Percentiles rank a stretch among this genome's conserved stretches.
Conservation (phyloP, 352 stramenopile species). For the Globisporangium emineosum region DNA sequence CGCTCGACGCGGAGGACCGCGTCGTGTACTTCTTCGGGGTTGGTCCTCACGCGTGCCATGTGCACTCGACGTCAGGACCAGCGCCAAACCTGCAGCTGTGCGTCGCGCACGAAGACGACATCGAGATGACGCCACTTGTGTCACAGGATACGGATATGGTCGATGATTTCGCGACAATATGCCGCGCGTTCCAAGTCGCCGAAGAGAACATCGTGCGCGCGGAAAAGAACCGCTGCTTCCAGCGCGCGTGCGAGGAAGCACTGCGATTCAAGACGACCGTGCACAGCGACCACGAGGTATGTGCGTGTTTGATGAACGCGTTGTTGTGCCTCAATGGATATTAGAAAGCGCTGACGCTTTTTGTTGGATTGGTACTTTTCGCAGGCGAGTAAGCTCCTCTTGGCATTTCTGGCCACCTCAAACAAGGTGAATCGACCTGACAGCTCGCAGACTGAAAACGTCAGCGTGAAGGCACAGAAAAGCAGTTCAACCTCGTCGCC, state of each 20-base stretch:
- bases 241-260: slow-evolving; percentile 48
- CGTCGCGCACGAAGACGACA: slow-evolving; percentile 39
- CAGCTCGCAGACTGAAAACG: background rate
- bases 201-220: slow-evolving; percentile 37
- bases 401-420: slow-evolving; percentile 17
- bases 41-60: slow-evolving; percentile 28
- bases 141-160: slow-evolving; percentile 12
- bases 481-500: slow-evolving; percentile 15
- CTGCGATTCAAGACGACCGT: slow-evolving; percentile 28
- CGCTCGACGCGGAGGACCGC: slow-evolving; percentile 61
- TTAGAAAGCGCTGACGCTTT: background rate
- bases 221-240: slow-evolving; percentile 44
- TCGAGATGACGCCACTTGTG: slow-evolving; percentile 17
- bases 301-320: background rate
- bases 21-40: slow-evolving; percentile 84
- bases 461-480: slow-evolving; percentile 9
- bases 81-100: slow-evolving; percentile 53
- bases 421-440: slow-evolving; percentile 4
- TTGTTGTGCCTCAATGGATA: background rate
- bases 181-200: slow-evolving; percentile 25
- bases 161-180: slow-evolving; percentile 41
- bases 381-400: slow-evolving; percentile 19
- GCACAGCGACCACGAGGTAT: slow-evolving; percentile 24
- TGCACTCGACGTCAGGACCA: slow-evolving; percentile 19
- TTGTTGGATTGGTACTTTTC: background rate